phyloP scores from a whole-genome alignment of 139 green algal species.

The Cymbomonas tetramitiformis region DNA sequence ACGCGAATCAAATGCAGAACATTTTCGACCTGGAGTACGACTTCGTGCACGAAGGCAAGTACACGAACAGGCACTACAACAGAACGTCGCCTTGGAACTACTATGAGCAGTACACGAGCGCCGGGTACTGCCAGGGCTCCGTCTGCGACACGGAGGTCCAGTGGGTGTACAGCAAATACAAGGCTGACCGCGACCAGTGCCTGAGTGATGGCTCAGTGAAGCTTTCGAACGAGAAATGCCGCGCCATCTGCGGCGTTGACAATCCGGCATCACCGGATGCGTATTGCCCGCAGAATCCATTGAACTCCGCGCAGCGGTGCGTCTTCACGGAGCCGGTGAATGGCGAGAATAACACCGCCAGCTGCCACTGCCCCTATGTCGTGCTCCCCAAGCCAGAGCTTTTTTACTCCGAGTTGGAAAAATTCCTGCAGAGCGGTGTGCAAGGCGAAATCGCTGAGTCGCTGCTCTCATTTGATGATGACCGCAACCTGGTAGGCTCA shows the following conservation, averaged over 20 bases:
- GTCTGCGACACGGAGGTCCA: too few species aligned
- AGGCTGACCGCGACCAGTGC: too few species aligned
- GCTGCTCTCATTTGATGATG: background rate
- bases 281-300: too few species aligned
- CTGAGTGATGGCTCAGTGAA: too few species aligned
- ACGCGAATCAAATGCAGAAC: background rate
- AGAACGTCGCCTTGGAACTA: background rate
- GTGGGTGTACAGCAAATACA: too few species aligned
- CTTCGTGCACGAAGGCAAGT: background rate
- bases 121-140: too few species aligned
- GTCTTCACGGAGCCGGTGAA: too few species aligned
- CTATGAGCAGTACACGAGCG: too few species aligned
- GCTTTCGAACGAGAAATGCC: background rate
- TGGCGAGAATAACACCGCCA: too few species aligned
- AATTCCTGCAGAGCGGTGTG: background rate
- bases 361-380: conserved; percentile 6
- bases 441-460: background rate
- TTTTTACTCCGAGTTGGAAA: background rate
- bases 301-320: too few species aligned
- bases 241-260: too few species aligned
- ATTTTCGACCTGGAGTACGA: background rate
- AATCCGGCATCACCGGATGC: too few species aligned
- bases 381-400: background rate
- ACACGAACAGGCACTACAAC: background rate
- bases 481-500: background rate